Percentiles rank a stretch among this genome's conserved stretches.
Conservation (phyloP, 2,329 filamentous ascomycete genomes). For the Colletotrichum coccodes region DNA sequence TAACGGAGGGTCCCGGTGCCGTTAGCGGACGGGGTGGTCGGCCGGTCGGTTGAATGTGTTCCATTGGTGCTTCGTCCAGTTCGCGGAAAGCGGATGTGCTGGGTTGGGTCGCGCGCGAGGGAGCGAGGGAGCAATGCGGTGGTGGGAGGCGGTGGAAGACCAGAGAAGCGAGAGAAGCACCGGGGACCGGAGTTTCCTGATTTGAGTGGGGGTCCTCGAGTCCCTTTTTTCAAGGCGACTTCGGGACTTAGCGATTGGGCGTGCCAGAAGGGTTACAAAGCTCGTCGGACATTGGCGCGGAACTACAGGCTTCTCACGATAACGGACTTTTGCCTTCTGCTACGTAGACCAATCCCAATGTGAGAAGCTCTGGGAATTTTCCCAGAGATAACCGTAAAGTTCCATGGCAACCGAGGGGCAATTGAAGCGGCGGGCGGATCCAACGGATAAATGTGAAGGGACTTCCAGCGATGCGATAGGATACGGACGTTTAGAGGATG, state of each 20-base stretch:
- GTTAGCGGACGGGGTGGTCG: slow-evolving; percentile 13
- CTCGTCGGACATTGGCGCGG: slow-evolving; percentile 26
- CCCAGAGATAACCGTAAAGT: neutral
- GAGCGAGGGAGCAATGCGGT: neutral
- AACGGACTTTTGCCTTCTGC: neutral
- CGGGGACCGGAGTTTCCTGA: slow-evolving; percentile 28
- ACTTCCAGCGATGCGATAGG: no score
- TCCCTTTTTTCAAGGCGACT: neutral
- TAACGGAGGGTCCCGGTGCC: slow-evolving; percentile 4
- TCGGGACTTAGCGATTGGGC: neutral
- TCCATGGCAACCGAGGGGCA: neutral
- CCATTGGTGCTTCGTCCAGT: slow-evolving; percentile 1
- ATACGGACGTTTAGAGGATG: neutral
- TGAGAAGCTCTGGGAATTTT: neutral
- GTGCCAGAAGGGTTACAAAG: neutral
- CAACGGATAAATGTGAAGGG: neutral
- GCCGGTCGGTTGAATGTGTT: slow-evolving; percentile 29
- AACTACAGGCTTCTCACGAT: neutral
- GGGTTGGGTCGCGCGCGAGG: neutral
- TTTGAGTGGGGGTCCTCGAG: slow-evolving; percentile 6
- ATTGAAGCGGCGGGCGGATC: neutral
- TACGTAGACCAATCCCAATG: neutral
- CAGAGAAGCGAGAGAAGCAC: slow-evolving; percentile 9
- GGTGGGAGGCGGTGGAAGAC: slow-evolving; percentile 19
- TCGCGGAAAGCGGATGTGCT: slow-evolving; percentile 15